A percentile compares a stretch with the other conserved stretches of the same genome.
Conservation (phyloP, 768 basidiomycete species). For the Tricholoma saponaceum region DNA sequence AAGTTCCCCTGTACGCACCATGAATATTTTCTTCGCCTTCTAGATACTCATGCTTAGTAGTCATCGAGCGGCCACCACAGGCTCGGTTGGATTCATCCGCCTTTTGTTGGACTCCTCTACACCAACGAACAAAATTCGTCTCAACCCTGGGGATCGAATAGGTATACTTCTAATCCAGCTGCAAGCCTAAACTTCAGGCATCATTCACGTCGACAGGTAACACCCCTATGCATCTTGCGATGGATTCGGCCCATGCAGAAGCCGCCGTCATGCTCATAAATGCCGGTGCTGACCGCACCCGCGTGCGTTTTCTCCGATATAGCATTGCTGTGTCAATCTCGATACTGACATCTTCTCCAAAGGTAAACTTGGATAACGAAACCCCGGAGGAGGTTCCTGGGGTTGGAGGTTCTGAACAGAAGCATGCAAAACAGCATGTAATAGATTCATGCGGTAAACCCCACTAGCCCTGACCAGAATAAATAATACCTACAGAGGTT, state of each 20-base stretch:
- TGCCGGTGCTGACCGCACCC: slow-evolving; percentile 88
- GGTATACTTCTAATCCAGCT: slow-evolving; percentile 37
- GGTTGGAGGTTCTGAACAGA: slow-evolving; percentile 89
- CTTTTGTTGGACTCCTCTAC: slow-evolving; percentile 84
- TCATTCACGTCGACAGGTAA: slow-evolving; percentile 54
- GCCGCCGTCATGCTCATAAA: slow-evolving; percentile 89
- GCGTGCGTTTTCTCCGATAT: slow-evolving; percentile 49
- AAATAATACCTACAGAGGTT: not conserved
- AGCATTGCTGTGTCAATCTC: slow-evolving; percentile 11
- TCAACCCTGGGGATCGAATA: slow-evolving; percentile 83
- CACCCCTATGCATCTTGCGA: slow-evolving; percentile 93
- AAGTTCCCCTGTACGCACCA: slow-evolving; percentile 73
- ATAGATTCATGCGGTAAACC: slow-evolving; percentile 66
- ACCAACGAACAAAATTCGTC: slow-evolving; percentile 67
- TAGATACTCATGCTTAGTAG: slow-evolving; percentile 34
- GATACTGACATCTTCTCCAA: slow-evolving; percentile 12
- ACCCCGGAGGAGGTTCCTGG: slow-evolving; percentile 88
- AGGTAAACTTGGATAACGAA: slow-evolving; percentile 83
- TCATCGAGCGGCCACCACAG: slow-evolving; percentile 95
- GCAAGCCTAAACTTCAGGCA: slow-evolving; percentile 9
- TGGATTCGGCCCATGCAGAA: slow-evolving; percentile 94
- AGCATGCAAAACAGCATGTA: slow-evolving; percentile 72
- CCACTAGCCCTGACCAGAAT: slow-evolving; percentile 17
- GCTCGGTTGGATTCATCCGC: slow-evolving; percentile 83
- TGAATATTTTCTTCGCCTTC: slow-evolving; percentile 16